phyloP scores from a whole-genome alignment of 257 asterid genomes.

The Euphrasia confusa region DNA sequence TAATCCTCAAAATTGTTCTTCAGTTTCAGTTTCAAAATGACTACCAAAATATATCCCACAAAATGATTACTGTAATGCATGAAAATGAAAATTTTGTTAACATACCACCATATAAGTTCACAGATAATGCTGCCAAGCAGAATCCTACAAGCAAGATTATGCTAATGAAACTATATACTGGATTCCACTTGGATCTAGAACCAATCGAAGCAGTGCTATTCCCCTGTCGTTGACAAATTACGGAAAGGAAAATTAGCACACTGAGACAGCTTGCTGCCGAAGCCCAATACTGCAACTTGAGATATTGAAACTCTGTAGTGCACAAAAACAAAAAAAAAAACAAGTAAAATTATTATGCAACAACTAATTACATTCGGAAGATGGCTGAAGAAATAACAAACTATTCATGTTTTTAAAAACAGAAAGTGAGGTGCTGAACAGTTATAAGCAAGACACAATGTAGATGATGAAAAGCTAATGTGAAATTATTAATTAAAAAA shows the following conservation, averaged over 20 bases:
- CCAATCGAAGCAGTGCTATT: constrained; percentile 21
- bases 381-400: constrained; percentile 8
- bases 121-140: constrained; percentile 36
- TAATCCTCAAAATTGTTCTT: constrained; percentile 11
- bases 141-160: constrained; percentile 40
- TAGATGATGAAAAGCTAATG: constrained; percentile 19
- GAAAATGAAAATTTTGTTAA: constrained; percentile 17
- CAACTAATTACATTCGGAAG: constrained; percentile 10
- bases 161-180: constrained; percentile 34
- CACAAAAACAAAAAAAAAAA: constrained; percentile 12
- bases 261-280: constrained; percentile 60
- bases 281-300: constrained; percentile 76
- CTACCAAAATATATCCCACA: constrained; percentile 10
- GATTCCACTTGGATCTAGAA: constrained; percentile 31
- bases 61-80: constrained; percentile 15
- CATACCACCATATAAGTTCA: constrained; percentile 32
- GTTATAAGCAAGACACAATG: constrained; percentile 5
- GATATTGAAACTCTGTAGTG: constrained; percentile 64
- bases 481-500: neutral
- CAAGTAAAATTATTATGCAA: constrained; percentile 10
- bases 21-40: constrained; percentile 13
- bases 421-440: neutral
- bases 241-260: constrained; percentile 54
- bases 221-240: constrained; percentile 34
- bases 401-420: neutral